Evolutionary conservation across 1,284 basidiomycete genomes (phyloP).

Genomic region (Ganoderma lucidum): DNA sequence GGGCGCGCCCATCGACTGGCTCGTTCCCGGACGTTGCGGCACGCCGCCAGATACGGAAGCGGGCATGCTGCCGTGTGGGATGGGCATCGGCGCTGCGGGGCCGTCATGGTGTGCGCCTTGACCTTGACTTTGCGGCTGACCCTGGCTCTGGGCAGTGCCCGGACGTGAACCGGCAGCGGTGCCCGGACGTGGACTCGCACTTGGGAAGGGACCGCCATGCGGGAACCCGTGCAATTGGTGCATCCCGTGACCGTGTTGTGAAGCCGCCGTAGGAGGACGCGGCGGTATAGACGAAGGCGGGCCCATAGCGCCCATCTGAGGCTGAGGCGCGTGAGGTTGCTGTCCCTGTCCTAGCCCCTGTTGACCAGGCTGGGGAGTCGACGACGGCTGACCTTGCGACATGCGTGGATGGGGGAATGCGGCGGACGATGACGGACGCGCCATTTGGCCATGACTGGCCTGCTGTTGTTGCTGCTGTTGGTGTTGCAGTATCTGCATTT

Average conservation of each 20-base stretch:
- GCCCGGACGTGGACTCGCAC: constrained; percentile 31
- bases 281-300: constrained; percentile 37
- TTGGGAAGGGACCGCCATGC: constrained; percentile 26
- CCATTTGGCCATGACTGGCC: constrained; percentile 22
- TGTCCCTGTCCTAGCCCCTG: constrained; percentile 9
- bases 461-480: constrained; percentile 27
- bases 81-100: constrained; percentile 25
- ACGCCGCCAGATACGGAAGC: constrained; percentile 8
- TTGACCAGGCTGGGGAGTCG: constrained; percentile 20
- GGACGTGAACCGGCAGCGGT: constrained; percentile 32
- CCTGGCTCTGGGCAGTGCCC: constrained; percentile 19
- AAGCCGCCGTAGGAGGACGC: constrained; percentile 33
- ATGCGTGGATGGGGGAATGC: constrained; percentile 21
- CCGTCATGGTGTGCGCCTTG: constrained; percentile 15
- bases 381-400: constrained; percentile 24
- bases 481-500: constrained; percentile 33
- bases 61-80: constrained; percentile 13
- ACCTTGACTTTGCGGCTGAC: not conserved
- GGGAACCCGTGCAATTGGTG: constrained; percentile 27
- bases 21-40: constrained; percentile 33
- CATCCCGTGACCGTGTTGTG: constrained; percentile 26
- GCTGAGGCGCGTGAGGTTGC: constrained; percentile 25
- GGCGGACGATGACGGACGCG: constrained; percentile 32
- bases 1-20: constrained; percentile 29
- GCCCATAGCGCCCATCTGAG: constrained; percentile 30